Evolutionary conservation across 257 asterid genomes (phyloP).

Genomic region (Plectranthus barbatus): DNA sequence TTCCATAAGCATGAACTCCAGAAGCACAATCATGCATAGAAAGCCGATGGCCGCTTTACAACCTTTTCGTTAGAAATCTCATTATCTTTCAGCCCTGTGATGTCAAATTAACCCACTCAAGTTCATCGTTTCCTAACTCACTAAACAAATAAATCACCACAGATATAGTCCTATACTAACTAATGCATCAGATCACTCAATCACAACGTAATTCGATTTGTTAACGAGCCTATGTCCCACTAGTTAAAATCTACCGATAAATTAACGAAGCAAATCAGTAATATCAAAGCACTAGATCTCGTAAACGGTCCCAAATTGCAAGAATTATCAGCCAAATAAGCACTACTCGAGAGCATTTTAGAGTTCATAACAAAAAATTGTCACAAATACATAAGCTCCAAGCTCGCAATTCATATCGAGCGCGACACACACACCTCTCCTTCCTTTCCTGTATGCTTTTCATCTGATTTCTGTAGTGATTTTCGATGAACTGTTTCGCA

Average conservation of each 20-base stretch:
- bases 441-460: conserved; percentile 78
- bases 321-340: neutral
- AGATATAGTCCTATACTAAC: neutral
- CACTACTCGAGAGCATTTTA: conserved; percentile 2
- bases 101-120: neutral
- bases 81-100: neutral
- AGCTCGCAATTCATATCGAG: neutral
- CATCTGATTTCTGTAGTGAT: conserved; percentile 88
- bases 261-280: neutral
- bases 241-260: neutral
- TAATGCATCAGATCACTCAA: conserved; percentile 2
- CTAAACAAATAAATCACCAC: neutral
- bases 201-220: neutral
- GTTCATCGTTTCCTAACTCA: neutral
- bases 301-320: conserved; percentile 8
- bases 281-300: conserved; percentile 27
- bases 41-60: neutral
- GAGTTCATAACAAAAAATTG: neutral
- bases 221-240: conserved; percentile 10
- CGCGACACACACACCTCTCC: conserved; percentile 47
- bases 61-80: neutral
- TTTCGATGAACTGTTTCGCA: conserved; percentile 86
- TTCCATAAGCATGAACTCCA: neutral
- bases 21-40: neutral
- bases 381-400: neutral